phyloP scores from a whole-genome alignment of 202 grass and related monocot species.

The Setaria viridis region DNA sequence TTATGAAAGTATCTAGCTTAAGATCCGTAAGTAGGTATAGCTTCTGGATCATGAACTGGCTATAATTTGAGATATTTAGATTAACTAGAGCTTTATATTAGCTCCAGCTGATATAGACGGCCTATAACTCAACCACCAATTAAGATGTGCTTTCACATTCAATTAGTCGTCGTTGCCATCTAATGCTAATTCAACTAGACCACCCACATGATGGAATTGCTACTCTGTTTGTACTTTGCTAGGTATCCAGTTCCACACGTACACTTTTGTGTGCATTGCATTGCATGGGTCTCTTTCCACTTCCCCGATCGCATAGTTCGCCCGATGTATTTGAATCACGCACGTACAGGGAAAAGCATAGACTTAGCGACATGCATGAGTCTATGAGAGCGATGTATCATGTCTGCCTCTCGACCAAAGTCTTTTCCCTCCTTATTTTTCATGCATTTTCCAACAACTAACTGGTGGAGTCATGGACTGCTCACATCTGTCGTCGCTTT shows the following conservation, averaged over 20 bases:
- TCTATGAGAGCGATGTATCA: background rate
- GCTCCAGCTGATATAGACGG: too few species aligned
- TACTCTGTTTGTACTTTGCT: too few species aligned
- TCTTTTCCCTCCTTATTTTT: background rate
- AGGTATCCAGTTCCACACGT: too few species aligned
- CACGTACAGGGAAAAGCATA: background rate
- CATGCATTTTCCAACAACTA: background rate
- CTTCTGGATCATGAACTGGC: too few species aligned
- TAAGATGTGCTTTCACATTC: too few species aligned
- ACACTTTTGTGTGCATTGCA: background rate
- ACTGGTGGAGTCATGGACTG: slow-evolving; percentile 12
- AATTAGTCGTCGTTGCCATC: too few species aligned
- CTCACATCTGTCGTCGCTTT: background rate
- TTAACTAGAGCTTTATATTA: too few species aligned
- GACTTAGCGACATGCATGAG: background rate
- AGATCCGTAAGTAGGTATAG: too few species aligned
- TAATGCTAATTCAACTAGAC: background rate
- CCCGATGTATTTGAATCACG: background rate
- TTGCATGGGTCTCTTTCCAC: background rate
- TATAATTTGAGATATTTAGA: too few species aligned
- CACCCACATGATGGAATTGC: too few species aligned
- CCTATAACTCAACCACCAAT: too few species aligned
- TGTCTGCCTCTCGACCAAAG: slow-evolving; percentile 1
- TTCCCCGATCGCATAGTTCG: background rate
- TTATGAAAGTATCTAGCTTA: too few species aligned